Base-by-base conservation (phyloP, 139 green algal species). In the Volvox reticuliferus region DNA sequence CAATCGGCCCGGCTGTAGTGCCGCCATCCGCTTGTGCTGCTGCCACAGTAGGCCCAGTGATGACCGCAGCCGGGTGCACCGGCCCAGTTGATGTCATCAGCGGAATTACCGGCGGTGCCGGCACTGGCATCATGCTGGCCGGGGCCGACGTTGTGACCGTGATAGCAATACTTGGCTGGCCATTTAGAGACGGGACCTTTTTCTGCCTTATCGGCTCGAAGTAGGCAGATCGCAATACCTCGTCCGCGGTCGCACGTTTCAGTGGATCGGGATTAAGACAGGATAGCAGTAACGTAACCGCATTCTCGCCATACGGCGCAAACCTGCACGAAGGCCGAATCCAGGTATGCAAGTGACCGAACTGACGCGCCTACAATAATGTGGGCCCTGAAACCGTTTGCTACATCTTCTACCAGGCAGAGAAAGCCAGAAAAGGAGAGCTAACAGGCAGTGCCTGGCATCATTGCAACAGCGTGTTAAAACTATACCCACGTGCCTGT, bases 191-290 rank as follows among this genome's bases (percentile, higher is more conserved):
- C 0, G 87, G 75, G 14, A 90, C 55, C 32, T 78, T 77, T 61
- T 90, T 84, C 55, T 28, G 32, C 2, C 73, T 55, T 35, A 86
- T 79, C 0, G 87, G 87, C 24, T 85, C 87, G 13, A 91, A 91
- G 61, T 91, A 91, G 2, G 62, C 33, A 32, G 73, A 44, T 26
- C 75, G 87, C 28, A 91, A n/a, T 1, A 91, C 76, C 61, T 91
- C 87, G 61, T 91, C 87, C 5, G 87, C 62, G 16, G 87, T 91
- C 44, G 87, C 87, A 5, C 87, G 87, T 77, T 91, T 91, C 1
- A 91, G 76, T 55, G 87, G 87, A 35, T 91, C 87, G 9, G 87
- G 87, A 77, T 91, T 91, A 21, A 91, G 62, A 19, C 76, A 91
- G 2, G 76, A 61, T 13, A 91, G 75, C 76, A 91, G 76, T 55